phyloP scores from a whole-genome alignment of 805 yeast genomes.

The Blastobotrys chiropterorum region DNA sequence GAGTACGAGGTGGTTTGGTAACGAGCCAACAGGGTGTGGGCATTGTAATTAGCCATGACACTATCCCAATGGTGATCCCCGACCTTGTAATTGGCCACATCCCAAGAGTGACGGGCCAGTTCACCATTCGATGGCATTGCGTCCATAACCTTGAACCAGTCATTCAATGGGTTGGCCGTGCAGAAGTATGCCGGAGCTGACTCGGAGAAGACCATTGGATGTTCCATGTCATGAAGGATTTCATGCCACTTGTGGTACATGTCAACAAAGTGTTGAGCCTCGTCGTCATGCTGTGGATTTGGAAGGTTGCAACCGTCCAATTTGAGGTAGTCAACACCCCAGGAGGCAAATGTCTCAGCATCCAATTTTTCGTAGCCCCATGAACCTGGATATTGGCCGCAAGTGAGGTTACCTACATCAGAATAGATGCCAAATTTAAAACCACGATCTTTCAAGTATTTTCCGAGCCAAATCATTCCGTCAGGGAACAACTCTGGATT shows the following conservation, averaged over 20 bases:
- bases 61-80: background rate
- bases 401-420: slow-evolving; percentile 26
- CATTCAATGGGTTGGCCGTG: background rate
- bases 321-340: slow-evolving; percentile 27
- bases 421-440: slow-evolving; percentile 28
- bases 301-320: slow-evolving; percentile 26
- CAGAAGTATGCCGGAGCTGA: slow-evolving; percentile 27
- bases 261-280: slow-evolving; percentile 17
- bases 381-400: slow-evolving; percentile 28
- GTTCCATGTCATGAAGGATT: slow-evolving; percentile 24
- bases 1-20: slow-evolving; percentile 22
- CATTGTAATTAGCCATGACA: slow-evolving; percentile 17
- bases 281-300: slow-evolving; percentile 17
- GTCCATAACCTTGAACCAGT: slow-evolving; percentile 2
- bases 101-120: slow-evolving; percentile 1
- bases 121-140: slow-evolving; percentile 1
- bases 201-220: slow-evolving; percentile 23
- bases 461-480: slow-evolving; percentile 22
- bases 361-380: slow-evolving; percentile 24
- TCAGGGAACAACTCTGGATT: slow-evolving; percentile 24
- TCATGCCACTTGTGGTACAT: slow-evolving; percentile 23
- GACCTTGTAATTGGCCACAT: background rate
- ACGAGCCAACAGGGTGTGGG: slow-evolving; percentile 18
- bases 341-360: slow-evolving; percentile 24
- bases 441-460: slow-evolving; percentile 20